phyloP scores from a whole-genome alignment of 176 grass and related monocot genomes.

The Eleusine coracana region DNA sequence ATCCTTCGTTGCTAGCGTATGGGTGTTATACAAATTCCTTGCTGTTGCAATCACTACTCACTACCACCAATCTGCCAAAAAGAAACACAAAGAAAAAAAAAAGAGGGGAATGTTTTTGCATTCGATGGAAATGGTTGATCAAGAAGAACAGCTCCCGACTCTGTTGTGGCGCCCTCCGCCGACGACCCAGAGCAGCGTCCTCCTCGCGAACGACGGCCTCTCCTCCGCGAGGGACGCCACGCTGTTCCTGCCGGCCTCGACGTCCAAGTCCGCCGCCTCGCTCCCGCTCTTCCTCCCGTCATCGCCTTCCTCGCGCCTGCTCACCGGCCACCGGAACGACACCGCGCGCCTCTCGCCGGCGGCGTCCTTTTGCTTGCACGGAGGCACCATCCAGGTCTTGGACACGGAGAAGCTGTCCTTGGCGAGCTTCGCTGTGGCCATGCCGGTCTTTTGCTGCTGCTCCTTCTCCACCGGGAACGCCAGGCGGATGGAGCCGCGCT shows the following conservation, averaged over 20 bases:
- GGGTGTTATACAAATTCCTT: constrained; percentile 43
- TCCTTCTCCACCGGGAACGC: constrained; percentile 2
- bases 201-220: constrained; percentile 75
- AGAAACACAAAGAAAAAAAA: background rate
- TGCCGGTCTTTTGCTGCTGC: background rate
- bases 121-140: constrained; percentile 19
- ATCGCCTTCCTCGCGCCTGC: constrained; percentile 21
- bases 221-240: constrained; percentile 63
- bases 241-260: constrained; percentile 66
- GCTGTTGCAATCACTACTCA: background rate
- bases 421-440: constrained; percentile 40
- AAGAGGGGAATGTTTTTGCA: background rate
- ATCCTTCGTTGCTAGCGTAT: background rate
- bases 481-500: constrained; percentile 43
- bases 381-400: constrained; percentile 76
- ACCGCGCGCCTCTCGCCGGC: constrained; percentile 57
- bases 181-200: constrained; percentile 86
- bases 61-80: background rate
- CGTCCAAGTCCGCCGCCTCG: constrained; percentile 72
- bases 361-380: constrained; percentile 30
- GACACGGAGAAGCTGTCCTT: constrained; percentile 93
- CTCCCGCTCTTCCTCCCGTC: constrained; percentile 45
- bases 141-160: constrained; percentile 46
- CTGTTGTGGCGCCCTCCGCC: constrained; percentile 63
- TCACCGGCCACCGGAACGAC: constrained; percentile 74